These are phyloP conservation scores for Rhizophagus prolifer DNA, from an alignment of 192 early-diverging fungal species.

Conservation along the genomic window DNA sequence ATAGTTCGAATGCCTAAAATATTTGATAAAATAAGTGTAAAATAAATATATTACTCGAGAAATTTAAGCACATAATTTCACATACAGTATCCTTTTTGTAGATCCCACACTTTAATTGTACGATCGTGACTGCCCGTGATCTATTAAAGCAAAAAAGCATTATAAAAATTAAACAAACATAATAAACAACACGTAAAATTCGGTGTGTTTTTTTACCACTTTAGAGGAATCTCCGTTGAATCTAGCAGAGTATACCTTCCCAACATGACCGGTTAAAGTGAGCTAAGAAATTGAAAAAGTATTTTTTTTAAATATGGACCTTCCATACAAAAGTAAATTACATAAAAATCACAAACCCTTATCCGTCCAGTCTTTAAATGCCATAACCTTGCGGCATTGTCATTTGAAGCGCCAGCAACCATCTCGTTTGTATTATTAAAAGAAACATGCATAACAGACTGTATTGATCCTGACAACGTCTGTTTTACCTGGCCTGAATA, in stretches of 20 bases:
- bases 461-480: slow-evolving; percentile 78
- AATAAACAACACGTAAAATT: background rate
- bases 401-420: slow-evolving; percentile 82
- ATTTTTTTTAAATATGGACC: too few species aligned
- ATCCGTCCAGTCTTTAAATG: slow-evolving; percentile 71
- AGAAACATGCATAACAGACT: slow-evolving; percentile 79
- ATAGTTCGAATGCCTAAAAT: slow-evolving; percentile 75
- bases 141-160: slow-evolving; percentile 32
- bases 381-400: slow-evolving; percentile 90
- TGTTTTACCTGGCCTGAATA: slow-evolving; percentile 11
- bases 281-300: slow-evolving; percentile 51
- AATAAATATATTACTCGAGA: background rate
- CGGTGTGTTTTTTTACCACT: slow-evolving; percentile 54
- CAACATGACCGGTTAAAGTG: slow-evolving; percentile 92
- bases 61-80: slow-evolving; percentile 2
- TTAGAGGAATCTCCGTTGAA: slow-evolving; percentile 77
- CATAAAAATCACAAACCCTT: slow-evolving; percentile 43
- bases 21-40: background rate
- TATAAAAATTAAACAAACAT: background rate
- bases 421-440: slow-evolving; percentile 72
- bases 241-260: slow-evolving; percentile 85
- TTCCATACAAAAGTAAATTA: background rate
- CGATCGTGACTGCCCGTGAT: slow-evolving; percentile 93
- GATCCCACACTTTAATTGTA: slow-evolving; percentile 95
- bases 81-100: slow-evolving; percentile 84